These are phyloP conservation scores for Canavalia gladiata DNA, from an alignment of 306 rosid species.

Conservation along the genomic window DNA sequence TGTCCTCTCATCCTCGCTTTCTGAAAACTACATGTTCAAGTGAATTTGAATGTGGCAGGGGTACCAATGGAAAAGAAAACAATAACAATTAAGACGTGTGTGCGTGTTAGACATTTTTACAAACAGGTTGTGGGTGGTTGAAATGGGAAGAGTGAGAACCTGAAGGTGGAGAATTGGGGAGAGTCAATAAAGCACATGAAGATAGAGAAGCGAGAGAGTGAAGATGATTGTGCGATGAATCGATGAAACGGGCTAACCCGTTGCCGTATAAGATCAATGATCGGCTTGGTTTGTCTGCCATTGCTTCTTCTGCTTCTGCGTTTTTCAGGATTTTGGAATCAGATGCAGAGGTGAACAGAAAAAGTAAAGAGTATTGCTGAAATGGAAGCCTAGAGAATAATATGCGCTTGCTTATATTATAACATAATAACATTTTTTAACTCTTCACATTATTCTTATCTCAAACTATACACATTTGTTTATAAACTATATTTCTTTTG, in stretches of 20 bases:
- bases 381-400: too few species aligned
- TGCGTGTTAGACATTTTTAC: background rate
- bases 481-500: too few species aligned
- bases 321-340: conserved; percentile 18
- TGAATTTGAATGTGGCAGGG: conserved; percentile 56
- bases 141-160: conserved; percentile 54
- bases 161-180: conserved; percentile 69
- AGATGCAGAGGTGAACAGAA: conserved; percentile 13
- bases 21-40: conserved; percentile 79
- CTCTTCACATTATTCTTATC: too few species aligned
- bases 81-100: background rate
- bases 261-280: conserved; percentile 78
- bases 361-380: background rate
- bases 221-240: conserved; percentile 66
- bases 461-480: too few species aligned
- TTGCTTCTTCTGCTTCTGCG: conserved; percentile 35
- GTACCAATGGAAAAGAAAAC: background rate
- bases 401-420: too few species aligned
- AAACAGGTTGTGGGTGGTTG: conserved; percentile 1
- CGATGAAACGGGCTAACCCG: conserved; percentile 69
- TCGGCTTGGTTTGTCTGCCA: conserved; percentile 95
- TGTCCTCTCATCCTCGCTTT: conserved; percentile 81
- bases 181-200: conserved; percentile 79
- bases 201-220: conserved; percentile 73
- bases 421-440: too few species aligned